Base-by-base conservation (phyloP, 1,284 basidiomycete genomes). In the Papiliotrema nemorosa region DNA sequence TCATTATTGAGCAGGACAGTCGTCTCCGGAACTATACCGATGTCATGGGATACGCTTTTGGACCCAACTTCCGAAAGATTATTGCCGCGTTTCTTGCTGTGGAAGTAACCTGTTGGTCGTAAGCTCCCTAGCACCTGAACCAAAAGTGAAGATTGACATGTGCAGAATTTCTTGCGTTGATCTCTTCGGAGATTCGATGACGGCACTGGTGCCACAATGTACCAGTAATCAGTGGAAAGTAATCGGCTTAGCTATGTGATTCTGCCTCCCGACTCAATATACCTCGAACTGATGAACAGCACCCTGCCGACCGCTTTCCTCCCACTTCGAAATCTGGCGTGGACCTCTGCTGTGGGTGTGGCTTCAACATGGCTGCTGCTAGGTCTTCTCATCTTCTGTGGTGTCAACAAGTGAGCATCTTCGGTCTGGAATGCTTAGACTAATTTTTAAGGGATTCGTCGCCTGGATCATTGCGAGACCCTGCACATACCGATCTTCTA, bases 221-320 rank as follows among this genome's bases (percentile, higher is more conserved):
- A 82, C 87, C 2, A 72, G 83, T 6, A 78, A 82, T 64, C 79
- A 84, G 2, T 93, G 88, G 77, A 94, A 94, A 69, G 37, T 88
- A 5, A 73, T 84, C 59, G 85, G 85, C 22, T 76, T 88, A 9
- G 48, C 84, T n/a, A 69, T 90, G 88, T 89, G n/a, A n/a, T n/a
- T n/a, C n/a, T n/a, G n/a, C n/a, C 66, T 64, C 82, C 74, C 4
- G 12, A 9, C 36, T 25, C 9, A 5, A 33, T 16, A 20, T 22
- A 6, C 13, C 3, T 31, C 18, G 5, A 16, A 24, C 53, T 25
- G 31, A 46, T 36, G 7, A 24, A 4, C 60, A 87, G 85, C 59
- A 77, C 93, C 52, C 79, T 88, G 33, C 90, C 91, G 4, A 87
- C 86, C 1, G 82, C 87, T 35, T 88, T 92, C 68, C 74, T 93